Evolutionary conservation across 2,329 filamentous ascomycete species (phyloP).

Genomic region (Biscogniauxia marginata): DNA sequence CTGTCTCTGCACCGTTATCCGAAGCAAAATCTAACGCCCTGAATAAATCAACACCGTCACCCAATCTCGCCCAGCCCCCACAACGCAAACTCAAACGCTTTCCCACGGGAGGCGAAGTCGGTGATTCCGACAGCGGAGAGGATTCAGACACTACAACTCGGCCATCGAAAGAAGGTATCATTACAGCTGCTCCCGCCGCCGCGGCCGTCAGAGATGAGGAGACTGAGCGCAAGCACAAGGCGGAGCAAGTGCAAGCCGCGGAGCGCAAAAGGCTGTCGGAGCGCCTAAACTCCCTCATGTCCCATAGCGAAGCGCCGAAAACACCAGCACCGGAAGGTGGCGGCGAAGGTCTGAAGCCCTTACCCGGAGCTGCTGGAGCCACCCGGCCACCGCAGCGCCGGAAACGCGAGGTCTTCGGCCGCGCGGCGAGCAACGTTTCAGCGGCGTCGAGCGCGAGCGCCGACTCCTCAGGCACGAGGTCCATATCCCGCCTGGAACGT

Average conservation of each 20-base stretch:
- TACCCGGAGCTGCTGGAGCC: conserved; percentile 6
- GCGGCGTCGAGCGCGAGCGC: conserved; percentile 47
- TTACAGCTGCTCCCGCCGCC: not conserved
- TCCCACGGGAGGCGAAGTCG: conserved; percentile 37
- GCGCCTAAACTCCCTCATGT: conserved; percentile 26
- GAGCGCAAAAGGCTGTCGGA: conserved; percentile 28
- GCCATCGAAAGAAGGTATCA: conserved; percentile 3
- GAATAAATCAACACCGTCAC: conserved; percentile 41
- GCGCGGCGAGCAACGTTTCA: conserved; percentile 58
- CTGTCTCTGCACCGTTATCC: conserved; percentile 36
- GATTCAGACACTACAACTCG: conserved; percentile 24
- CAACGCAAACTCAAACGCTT: conserved; percentile 33
- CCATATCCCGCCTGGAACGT: conserved; percentile 6
- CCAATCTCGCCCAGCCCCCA: conserved; percentile 24
- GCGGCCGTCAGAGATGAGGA: conserved; percentile 8
- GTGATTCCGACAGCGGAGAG: conserved; percentile 42
- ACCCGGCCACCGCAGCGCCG: conserved; percentile 26
- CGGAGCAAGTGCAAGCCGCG: conserved; percentile 14
- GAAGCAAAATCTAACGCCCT: conserved; percentile 41
- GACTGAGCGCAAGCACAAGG: conserved; percentile 18
- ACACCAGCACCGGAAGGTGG: not conserved
- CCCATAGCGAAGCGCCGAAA: conserved; percentile 5
- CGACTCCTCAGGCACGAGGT: conserved; percentile 33
- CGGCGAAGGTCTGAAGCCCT: conserved; percentile 13
- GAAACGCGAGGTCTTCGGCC: conserved; percentile 54